A percentile compares a stretch with the other conserved stretches of the same genome.
Evolutionary conservation across 2,329 filamentous ascomycete species (phyloP).

Genomic region (Colletotrichum sp.): DNA sequence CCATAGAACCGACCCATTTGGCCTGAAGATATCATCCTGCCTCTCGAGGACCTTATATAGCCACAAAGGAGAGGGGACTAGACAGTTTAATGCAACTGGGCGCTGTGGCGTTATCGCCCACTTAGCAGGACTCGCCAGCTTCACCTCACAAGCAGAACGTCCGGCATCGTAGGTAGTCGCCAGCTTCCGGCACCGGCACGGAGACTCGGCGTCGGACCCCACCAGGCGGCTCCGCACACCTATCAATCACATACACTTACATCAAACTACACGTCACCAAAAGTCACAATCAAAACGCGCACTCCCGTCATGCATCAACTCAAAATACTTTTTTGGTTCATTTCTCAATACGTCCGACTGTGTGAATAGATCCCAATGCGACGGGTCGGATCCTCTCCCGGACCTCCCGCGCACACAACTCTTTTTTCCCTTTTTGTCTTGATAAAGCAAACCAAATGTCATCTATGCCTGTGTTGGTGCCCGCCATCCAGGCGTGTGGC

Average conservation of each 20-base stretch:
- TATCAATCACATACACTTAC: neutral
- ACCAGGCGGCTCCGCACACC: accelerated
- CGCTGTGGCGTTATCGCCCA: too few species aligned
- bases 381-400: neutral
- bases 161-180: too few species aligned
- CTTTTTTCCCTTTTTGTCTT: neutral
- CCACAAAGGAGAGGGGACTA: too few species aligned
- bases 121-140: too few species aligned
- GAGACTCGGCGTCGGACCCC: too few species aligned
- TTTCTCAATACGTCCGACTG: conserved; percentile 10
- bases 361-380: neutral
- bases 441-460: conserved; percentile 3
- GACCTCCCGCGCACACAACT: neutral
- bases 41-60: too few species aligned
- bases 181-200: too few species aligned
- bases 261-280: neutral
- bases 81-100: too few species aligned
- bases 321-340: neutral
- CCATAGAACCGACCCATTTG: too few species aligned
- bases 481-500: conserved; percentile 11
- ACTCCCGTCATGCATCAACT: neutral
- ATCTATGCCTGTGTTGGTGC: conserved; percentile 11
- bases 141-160: too few species aligned
- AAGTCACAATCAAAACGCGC: accelerated
- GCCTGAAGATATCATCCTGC: too few species aligned